Conservation (phyloP, 768 basidiomycete species). For the Agrocybe praecox region DNA sequence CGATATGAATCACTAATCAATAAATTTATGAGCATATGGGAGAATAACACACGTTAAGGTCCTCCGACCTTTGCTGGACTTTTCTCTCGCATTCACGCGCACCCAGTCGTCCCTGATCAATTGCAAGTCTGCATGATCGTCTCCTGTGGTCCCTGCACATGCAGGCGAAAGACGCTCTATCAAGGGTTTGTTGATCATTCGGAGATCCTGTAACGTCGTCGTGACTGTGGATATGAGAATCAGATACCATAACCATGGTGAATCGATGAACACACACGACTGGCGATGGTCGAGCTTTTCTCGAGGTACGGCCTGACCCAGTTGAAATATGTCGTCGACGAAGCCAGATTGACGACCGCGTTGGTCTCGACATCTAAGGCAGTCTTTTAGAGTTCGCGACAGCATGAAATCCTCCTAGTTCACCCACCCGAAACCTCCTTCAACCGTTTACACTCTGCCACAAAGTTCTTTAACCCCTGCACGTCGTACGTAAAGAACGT, state of each 20-base stretch:
- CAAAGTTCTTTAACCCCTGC: constrained; percentile 44
- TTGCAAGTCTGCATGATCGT: constrained; percentile 61
- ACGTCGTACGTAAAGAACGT: constrained; percentile 51
- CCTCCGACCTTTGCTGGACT: constrained; percentile 31
- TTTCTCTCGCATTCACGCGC: constrained; percentile 40
- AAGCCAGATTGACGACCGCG: constrained; percentile 25
- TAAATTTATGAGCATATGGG: not conserved
- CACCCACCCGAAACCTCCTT: constrained; percentile 50
- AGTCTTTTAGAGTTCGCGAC: not conserved
- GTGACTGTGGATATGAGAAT: constrained; percentile 33
- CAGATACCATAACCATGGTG: not conserved
- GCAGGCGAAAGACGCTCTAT: constrained; percentile 58
- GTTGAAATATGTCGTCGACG: constrained; percentile 37
- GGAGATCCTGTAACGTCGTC: constrained; percentile 55
- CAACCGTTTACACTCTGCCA: constrained; percentile 59
- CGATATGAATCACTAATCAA: no score
- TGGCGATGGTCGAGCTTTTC: constrained; percentile 26
- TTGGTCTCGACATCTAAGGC: constrained; percentile 22
- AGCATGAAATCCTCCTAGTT: not conserved
- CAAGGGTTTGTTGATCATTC: constrained; percentile 48
- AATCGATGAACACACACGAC: constrained; percentile 24
- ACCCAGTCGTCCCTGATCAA: constrained; percentile 71
- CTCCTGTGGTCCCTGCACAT: constrained; percentile 61
- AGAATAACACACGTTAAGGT: constrained; percentile 29
- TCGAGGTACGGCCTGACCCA: constrained; percentile 50